Base-by-base conservation (phyloP, 441 rosid genomes). In the Populus hybrid region DNA sequence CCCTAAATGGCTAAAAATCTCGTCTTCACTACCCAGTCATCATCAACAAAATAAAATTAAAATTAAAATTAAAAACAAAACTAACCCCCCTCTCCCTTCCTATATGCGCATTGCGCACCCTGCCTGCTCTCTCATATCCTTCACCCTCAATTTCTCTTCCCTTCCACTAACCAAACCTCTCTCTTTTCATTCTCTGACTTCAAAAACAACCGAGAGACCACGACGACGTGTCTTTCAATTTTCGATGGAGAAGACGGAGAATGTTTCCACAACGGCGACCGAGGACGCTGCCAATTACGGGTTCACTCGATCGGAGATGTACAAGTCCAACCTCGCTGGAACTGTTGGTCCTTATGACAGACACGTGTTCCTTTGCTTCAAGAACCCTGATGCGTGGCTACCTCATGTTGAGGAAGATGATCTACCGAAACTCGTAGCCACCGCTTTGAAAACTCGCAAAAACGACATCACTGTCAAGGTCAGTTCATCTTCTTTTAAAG, bases 261-360 rank as follows among this genome's bases (percentile, higher is more conserved):
- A 68, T 76, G 35, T 71, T 59, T 76, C 84, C 38, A 50, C 76
- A 5, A n/a, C 71, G 6, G 74, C 16, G 24, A 68, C 79, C 9
- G 26, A 77, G 24, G 88, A 87, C 20, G 93, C 89, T 21, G 87
- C 84, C 71, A 84, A 81, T 53, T 91, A 76, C 70, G 98, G 97
- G 3, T 94, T 95, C 85, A 87, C 82, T 79, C 87, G 97, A 26
- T 40, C 79, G 65, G 99, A 94, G 87, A 94, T 96, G 99, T 84
- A 87, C 80, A 80, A 78, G 78, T 35, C 9, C 72, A 91, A 74
- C 23, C 94, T 95, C 69, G 84, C 90, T 4, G 93, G 90, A 24
- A 85, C 97, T 69, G 89, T 94, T 63, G 86, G 83, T 74, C 83
- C 89, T 18, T 90, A 93, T 81, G 94, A 88, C 72, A 92, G 99